Conservation (phyloP, 331 rosid species). For the Pyrus hybrid region DNA sequence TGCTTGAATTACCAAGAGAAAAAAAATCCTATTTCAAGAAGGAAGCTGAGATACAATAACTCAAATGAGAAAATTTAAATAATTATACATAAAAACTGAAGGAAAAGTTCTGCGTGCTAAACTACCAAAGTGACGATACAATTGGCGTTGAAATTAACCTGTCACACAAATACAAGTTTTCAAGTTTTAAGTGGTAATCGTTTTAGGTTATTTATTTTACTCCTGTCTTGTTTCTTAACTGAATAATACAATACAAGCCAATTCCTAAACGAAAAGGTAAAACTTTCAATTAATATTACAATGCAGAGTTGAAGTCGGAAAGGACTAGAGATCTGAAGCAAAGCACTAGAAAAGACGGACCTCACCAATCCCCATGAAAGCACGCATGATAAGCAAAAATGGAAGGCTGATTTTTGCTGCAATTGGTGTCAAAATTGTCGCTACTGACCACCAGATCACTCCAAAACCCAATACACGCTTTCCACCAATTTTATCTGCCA, state of each 20-base stretch:
- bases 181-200: not conserved
- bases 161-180: not conserved
- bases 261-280: conserved; percentile 5
- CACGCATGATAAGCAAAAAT: conserved; percentile 75
- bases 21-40: not conserved
- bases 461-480: conserved; percentile 87
- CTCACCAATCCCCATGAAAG: conserved; percentile 97
- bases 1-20: not conserved
- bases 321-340: conserved; percentile 4
- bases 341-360: conserved; percentile 40
- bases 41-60: not conserved
- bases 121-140: not conserved
- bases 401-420: conserved; percentile 90
- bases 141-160: not conserved
- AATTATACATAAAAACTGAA: not conserved
- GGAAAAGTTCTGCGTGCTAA: not conserved
- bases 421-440: conserved; percentile 82
- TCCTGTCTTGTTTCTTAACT: not conserved
- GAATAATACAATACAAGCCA: not conserved
- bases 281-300: not conserved
- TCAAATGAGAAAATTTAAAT: not conserved
- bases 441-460: conserved; percentile 93
- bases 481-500: conserved; percentile 98
- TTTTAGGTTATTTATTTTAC: not conserved
- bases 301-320: not conserved